Evolutionary conservation across 1,284 basidiomycete genomes (phyloP), one percentile per base, ranked within the genome.

Genomic region (Hypsizygus ulmarius): DNA sequence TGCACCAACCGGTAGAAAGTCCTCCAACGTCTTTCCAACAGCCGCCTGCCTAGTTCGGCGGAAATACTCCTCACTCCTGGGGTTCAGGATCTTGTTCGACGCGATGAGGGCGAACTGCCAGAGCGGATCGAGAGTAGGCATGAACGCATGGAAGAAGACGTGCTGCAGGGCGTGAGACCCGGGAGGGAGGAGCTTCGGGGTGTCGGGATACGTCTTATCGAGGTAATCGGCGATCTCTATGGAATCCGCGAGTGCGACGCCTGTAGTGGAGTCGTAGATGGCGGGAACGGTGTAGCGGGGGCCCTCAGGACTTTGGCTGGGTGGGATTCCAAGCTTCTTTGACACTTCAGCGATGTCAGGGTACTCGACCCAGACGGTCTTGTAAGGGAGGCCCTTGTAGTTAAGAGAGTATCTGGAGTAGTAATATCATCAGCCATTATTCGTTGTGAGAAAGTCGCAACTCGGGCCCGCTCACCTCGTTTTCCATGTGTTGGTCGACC

Each of bases 191-290:
- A 65, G 41, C 5, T 44, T 50, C 1, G 62, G 64, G 3, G 65
- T 68, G 28, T 69, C 62, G 1, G 77, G 75, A 58, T 77, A 79
- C 12, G 64, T 64, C 27, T 63, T 55, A 49, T 79, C 75, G 39
- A 78, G 66, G 51, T 77, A 78, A 19, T 66, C 57, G 0, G 71
- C 75, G 50, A 79, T 79, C 5, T 48, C 47, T 5, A 54, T 21
- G 0, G 74, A 76, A 21, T 78, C 74, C 3, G 68, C 57, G 16
- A 78, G 45, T 40, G 62, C 53, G 3, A 53, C 52, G 0, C 61
- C 61, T 2, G 69, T 74, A 10, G 59, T 45, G 14, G 58, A 56
- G 48, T 70, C 68, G 40, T 66, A 49, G 27, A 71, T 69, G 29
- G 65, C 62, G 1, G 72, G 72, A 14, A 70, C 59, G 0, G 68